Conservation (phyloP, 2,329 filamentous ascomycete genomes). For the Emericellopsis atlantica region DNA sequence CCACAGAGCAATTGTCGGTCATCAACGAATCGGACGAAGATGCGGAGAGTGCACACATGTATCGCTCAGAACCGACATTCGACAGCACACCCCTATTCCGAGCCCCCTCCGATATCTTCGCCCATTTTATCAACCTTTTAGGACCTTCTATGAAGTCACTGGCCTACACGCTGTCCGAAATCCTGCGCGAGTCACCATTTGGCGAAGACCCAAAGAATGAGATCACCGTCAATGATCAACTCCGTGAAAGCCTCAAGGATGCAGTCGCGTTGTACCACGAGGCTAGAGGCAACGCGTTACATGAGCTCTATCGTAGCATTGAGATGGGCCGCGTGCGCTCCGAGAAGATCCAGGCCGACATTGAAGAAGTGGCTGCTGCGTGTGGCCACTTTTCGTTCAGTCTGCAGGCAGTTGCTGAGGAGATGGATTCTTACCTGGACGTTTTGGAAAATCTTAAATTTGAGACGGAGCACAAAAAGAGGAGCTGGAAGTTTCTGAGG, state of each 20-base stretch:
- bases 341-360: constrained; percentile 74
- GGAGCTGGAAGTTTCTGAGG: constrained; percentile 75
- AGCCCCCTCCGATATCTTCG: constrained; percentile 74
- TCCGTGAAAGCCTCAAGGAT: constrained; percentile 66
- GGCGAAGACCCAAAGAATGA: constrained; percentile 51
- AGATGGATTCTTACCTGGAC: constrained; percentile 71
- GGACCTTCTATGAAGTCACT: constrained; percentile 94
- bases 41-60: constrained; percentile 20
- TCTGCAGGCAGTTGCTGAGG: constrained; percentile 79
- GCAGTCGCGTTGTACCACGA: constrained; percentile 70
- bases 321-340: constrained; percentile 57
- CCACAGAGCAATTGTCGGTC: constrained; percentile 38
- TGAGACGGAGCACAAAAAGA: constrained; percentile 45
- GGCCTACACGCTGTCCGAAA: constrained; percentile 81
- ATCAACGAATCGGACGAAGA: constrained; percentile 54
- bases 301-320: constrained; percentile 68
- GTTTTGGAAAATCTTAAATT: constrained; percentile 78
- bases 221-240: constrained; percentile 67
- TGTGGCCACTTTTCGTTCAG: constrained; percentile 95
- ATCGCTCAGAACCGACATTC: constrained; percentile 16
- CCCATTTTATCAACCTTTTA: constrained; percentile 75
- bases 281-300: constrained; percentile 63
- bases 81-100: constrained; percentile 27
- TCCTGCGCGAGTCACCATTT: constrained; percentile 80
- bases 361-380: constrained; percentile 94